Conservation (phyloP, 345 rosid species). For the Euphorbia pulcherrima region DNA sequence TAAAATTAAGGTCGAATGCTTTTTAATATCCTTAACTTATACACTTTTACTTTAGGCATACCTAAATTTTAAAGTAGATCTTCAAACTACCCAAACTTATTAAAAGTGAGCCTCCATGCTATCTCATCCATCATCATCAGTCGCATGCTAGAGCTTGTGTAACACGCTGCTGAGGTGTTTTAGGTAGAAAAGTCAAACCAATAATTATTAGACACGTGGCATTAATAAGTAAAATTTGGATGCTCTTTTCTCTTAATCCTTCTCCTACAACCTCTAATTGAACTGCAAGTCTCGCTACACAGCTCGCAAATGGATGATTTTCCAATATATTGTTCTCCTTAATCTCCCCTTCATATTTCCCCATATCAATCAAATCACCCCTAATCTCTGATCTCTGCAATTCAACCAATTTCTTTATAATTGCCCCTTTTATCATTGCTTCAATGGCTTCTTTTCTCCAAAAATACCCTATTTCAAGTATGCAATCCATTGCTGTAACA, state of each 20-base stretch:
- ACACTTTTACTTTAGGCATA: too few relatives aligned
- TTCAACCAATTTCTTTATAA: slow-evolving; percentile 47
- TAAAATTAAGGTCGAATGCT: too few relatives aligned
- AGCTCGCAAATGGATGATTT: slow-evolving; percentile 58
- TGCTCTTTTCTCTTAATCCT: slow-evolving; percentile 64
- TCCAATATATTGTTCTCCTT: slow-evolving; percentile 34
- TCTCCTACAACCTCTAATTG: slow-evolving; percentile 75
- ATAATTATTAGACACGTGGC: too few relatives aligned
- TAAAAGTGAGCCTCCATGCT: too few relatives aligned
- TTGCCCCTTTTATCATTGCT: slow-evolving; percentile 42
- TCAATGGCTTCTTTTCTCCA: slow-evolving; percentile 65
- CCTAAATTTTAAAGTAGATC: too few relatives aligned
- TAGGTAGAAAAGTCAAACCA: too few relatives aligned
- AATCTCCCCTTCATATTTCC: slow-evolving; percentile 19
- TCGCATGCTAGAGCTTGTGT: too few relatives aligned
- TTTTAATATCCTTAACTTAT: too few relatives aligned
- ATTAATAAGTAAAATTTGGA: too few relatives aligned
- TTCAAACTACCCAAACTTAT: too few relatives aligned
- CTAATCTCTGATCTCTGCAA: slow-evolving; percentile 57
- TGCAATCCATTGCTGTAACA: slow-evolving; percentile 43
- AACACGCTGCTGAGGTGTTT: too few relatives aligned
- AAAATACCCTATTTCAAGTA: slow-evolving; percentile 60
- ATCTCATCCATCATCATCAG: too few relatives aligned
- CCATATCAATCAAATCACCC: slow-evolving; percentile 54
- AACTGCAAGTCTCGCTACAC: slow-evolving; percentile 65